phyloP scores from a whole-genome alignment of 2,329 filamentous ascomycete genomes.

The Zasmidium cellare region DNA sequence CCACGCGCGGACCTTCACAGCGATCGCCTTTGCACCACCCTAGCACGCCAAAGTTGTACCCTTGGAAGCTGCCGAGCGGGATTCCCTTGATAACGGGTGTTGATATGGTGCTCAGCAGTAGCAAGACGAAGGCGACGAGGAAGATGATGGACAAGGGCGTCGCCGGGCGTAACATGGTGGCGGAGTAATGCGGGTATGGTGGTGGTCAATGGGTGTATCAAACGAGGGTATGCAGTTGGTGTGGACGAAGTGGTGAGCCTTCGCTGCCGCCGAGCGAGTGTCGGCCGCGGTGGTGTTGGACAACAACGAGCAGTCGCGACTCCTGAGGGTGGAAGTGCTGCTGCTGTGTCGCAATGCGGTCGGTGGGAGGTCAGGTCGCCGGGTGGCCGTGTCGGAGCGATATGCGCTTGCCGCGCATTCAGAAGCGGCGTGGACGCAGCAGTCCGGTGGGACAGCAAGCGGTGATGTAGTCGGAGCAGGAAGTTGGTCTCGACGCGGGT shows the following conservation, averaged over 20 bases:
- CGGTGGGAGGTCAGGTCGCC: conserved; percentile 16
- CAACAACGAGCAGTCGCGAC: conserved; percentile 1
- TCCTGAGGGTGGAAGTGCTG: background rate
- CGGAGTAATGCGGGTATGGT: conserved; percentile 1
- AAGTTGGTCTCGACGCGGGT: background rate
- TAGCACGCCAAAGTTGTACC: conserved; percentile 86
- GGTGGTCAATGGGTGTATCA: background rate
- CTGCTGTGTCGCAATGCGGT: conserved; percentile 14
- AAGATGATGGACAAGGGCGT: conserved; percentile 87
- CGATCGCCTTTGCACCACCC: conserved; percentile 71
- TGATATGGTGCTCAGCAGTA: conserved; percentile 85
- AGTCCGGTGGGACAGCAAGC: background rate
- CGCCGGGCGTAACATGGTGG: conserved; percentile 82
- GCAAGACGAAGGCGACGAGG: conserved; percentile 77
- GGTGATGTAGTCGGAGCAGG: background rate
- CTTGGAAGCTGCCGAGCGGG: conserved; percentile 74
- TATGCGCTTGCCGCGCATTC: background rate
- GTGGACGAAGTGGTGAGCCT: too few species aligned
- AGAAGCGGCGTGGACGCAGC: background rate
- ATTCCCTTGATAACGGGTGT: conserved; percentile 85
- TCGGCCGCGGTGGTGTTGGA: background rate
- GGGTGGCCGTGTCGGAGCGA: conserved; percentile 9
- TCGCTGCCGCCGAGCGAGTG: background rate
- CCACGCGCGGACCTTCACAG: conserved; percentile 76
- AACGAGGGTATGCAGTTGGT: conserved; percentile 12